These are phyloP conservation scores for Sherardia arvensis DNA, from an alignment of 257 asterid genomes.

Conservation along the genomic window DNA sequence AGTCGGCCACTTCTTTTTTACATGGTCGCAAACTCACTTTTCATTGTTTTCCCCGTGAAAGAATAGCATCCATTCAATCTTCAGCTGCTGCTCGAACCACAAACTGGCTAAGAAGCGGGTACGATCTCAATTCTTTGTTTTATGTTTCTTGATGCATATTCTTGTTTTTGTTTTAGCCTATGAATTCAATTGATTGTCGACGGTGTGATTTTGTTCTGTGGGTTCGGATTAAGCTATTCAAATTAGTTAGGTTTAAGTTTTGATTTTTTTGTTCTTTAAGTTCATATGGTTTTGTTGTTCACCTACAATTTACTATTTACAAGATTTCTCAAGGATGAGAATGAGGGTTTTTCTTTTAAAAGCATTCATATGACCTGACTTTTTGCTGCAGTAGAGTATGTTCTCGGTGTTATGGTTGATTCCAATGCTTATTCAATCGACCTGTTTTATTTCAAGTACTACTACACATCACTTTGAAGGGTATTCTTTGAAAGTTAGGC, in stretches of 20 bases:
- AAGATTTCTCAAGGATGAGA: background rate
- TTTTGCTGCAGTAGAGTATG: no score
- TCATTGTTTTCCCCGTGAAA: background rate
- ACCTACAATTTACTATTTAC: background rate
- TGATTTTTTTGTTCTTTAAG: background rate
- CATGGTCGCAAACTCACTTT: background rate
- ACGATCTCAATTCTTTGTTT: background rate
- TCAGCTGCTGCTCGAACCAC: conserved; percentile 4
- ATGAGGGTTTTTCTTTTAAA: background rate
- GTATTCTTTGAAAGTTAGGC: background rate
- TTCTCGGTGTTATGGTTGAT: background rate
- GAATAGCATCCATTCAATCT: background rate
- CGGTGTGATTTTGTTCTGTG: background rate
- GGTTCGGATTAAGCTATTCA: background rate
- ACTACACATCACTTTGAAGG: background rate
- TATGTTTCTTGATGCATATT: background rate
- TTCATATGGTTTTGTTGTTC: background rate
- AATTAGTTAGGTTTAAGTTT: background rate
- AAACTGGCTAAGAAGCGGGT: conserved; percentile 72
- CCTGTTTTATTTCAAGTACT: background rate
- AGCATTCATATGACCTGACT: background rate
- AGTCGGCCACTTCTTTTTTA: background rate
- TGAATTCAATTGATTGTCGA: background rate
- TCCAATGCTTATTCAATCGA: background rate
- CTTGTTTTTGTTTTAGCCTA: background rate